Base-by-base conservation (phyloP, 768 basidiomycete species). In the Lentinula edodes region DNA sequence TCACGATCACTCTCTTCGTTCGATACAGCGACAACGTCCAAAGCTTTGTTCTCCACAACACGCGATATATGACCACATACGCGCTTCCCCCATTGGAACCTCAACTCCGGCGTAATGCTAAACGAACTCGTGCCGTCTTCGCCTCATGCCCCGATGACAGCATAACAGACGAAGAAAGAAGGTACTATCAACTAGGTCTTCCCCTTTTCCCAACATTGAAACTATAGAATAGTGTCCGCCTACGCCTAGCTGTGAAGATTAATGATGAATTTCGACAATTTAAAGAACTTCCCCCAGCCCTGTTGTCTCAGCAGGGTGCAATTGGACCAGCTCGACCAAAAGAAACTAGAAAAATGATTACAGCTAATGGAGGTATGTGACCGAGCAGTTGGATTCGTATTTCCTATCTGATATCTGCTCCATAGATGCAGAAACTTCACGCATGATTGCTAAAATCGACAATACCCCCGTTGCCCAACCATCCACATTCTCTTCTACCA, bases 241-340 rank as follows among this genome's bases (percentile, higher is more conserved):
- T 93, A 52, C 84, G 88, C 39, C 73, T 97, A 39, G 80, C 93
- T 2, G 85, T 91, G 52, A 97, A 97, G 78, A 89, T 98, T 35
- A 81, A 87, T 38, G 87, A 93, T 69, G 96, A 98, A 76, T 99
- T 95, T 73, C 82, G 83, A 52, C 86, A 97, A 71, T 91, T 82
- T 70, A 92, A 90, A 70, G 84, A 88, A 34, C 84, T 98, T 2
- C 96, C 96, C 0, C 74, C 91, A 3, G 85, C 90, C 1, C 76
- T 98, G 38, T 75, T 92, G 35, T 78, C 88, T 0, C 94, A 97
- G 63, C 92, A 94, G 69, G 88, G 86, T 0, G 80, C 87, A 0
- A 86, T 93, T 2, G 91, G 90, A 0, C 95, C 96, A 0, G 83
- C 88, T 45, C 80, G 88, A 41, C 92, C 92, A 38, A 83, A 79